Evolutionary conservation across 805 yeast species (phyloP), one percentile per base, ranked within the genome.

Genomic region (Candida maltosa): DNA sequence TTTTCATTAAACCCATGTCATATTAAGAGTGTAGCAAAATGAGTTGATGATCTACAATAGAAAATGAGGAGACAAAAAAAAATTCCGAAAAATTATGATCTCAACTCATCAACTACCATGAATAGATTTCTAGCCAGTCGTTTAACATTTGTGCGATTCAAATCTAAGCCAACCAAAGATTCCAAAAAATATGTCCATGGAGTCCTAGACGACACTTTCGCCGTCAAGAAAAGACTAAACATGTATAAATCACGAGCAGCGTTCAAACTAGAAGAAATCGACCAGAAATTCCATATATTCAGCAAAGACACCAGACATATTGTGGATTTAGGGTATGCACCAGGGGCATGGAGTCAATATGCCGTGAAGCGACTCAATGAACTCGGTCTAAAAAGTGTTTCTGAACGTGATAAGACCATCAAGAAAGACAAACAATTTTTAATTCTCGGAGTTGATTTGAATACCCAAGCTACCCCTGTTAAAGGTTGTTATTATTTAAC

Each of bases 301-400:
- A 53, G 42, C 31, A 57, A 60, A 26, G 69, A 69, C 2, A 69
- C 77, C 0, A 69, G 62, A 44, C 74, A 78, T 28, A 83, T 93
- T 1, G 77, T 93, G 4, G 98, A 93, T 62, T 62, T 93, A 30
- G 96, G 96, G 0, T 88, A 79, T 56, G 95, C 96, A 0, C 96
- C 96, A 0, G 96, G 96, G 0, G 88, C 95, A 3, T 87, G 96
- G 96, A 76, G 91, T 6, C 95, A 87, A 53, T 89, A 87, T 1
- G 89, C 91, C 0, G 60, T 73, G 6, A 75, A 75, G 35, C 56
- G 73, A 37, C 35, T 46, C 28, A 34, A 30, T 3, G 29, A 69
- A 78, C 1, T 50, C 56, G 14, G 70, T 4, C 71, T 35, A 21
- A 10, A 22, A 20, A 22, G 25, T 12, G n/a, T n/a, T n/a, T n/a